Evolutionary conservation across 2,329 filamentous ascomycete species (phyloP), one percentile per base, ranked within the genome.

Genomic region (Sporothrix protearum): DNA sequence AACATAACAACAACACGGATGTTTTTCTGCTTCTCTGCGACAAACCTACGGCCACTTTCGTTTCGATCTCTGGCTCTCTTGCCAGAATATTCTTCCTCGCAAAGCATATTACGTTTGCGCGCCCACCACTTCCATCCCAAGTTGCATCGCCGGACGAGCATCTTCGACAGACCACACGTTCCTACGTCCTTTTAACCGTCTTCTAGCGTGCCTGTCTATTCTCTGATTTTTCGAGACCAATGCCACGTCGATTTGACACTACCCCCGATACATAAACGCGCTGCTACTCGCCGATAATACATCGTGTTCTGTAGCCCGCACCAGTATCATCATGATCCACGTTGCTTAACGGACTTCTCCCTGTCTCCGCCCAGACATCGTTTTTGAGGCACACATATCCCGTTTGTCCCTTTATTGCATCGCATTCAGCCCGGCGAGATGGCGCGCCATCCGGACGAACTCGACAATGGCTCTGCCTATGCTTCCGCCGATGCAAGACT

Each of bases 381-480:
- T 47, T 47, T 19, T 30, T 19, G 22, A n/a, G 22, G 8, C 22
- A 0, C n/a, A 30, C 12, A 19, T 45, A 14, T 45, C 22, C 33
- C 22, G 8, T 12, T 28, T 25, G 3, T 25, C n/a, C 16, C 25
- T 36, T 47, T 45, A 10, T 57, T 30, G 2, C 19, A n/a, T n/a
- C 16, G 6, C 28, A 30, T 64, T 39, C 28, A 49, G 22, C 30
- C 33, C 30, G 30, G 30, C 55, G 66, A 25, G 53, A 73, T 73
- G 71, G 57, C 69, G 28, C 36, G 80, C 82, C 61, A 78, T 80
- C 49, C 75, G 77, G 72, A 77, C 39, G 70, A 71, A 12, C 12
- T 51, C 57, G 71, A 70, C 12, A 25, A 53, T 14, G 61, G 71
- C 51, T 72, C 71, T 53, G 71, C 67, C 64, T 70, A 61, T 28